These are phyloP conservation scores for Xerocomus amazonicus DNA, from an alignment of 1,284 basidiomycete species.

Conservation along the genomic window DNA sequence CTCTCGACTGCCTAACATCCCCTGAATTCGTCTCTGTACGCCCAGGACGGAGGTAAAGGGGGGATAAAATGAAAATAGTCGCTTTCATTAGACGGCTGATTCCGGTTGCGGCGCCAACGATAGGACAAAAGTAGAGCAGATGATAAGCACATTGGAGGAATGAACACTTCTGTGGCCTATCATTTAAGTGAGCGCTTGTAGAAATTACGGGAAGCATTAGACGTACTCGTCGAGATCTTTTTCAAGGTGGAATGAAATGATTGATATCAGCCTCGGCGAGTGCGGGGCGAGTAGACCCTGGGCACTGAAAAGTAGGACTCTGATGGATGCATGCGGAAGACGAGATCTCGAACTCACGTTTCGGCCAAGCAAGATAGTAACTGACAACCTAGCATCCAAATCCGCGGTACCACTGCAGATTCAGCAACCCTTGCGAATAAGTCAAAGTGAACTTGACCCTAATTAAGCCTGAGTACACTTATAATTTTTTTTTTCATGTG, in stretches of 20 bases:
- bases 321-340: conserved; percentile 5
- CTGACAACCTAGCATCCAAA: conserved; percentile 52
- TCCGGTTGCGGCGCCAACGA: conserved; percentile 47
- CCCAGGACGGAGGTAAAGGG: conserved; percentile 45
- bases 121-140: conserved; percentile 44
- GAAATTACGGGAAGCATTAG: not conserved
- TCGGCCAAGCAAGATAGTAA: conserved; percentile 47
- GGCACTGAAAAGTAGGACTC: conserved; percentile 38
- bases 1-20: conserved; percentile 40
- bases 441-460: conserved; percentile 53
- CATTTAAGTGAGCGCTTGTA: conserved; percentile 1
- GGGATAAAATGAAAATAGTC: conserved; percentile 47
- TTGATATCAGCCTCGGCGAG: conserved; percentile 44
- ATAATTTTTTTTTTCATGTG: conserved; percentile 2
- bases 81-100: conserved; percentile 55
- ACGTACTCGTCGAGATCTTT: conserved; percentile 49
- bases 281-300: conserved; percentile 52
- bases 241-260: conserved; percentile 60
- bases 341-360: conserved; percentile 39
- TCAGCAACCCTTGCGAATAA: conserved; percentile 51
- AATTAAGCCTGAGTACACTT: conserved; percentile 4
- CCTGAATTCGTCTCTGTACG: conserved; percentile 25
- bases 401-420: conserved; percentile 46
- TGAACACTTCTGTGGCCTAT: conserved; percentile 42
- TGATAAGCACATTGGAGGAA: conserved; percentile 44